These are phyloP conservation scores for Hypoxylon sp. DNA, from an alignment of 2,329 filamentous ascomycete genomes.

Conservation along the genomic window DNA sequence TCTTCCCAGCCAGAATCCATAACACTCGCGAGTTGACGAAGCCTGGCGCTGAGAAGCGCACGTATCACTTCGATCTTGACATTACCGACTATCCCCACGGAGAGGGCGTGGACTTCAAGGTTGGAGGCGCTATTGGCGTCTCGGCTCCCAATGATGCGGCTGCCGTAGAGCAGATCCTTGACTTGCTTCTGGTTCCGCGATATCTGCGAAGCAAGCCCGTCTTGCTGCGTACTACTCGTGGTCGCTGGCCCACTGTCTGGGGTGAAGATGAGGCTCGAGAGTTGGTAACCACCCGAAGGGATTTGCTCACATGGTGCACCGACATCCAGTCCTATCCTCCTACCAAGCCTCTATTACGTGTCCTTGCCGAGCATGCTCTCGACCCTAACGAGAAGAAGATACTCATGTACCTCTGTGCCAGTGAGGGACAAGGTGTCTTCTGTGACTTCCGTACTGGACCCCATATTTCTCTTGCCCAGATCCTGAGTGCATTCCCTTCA, in stretches of 20 bases:
- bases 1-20: conserved; percentile 90
- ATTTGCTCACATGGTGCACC: conserved; percentile 95
- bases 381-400: conserved; percentile 90
- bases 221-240: conserved; percentile 81
- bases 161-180: conserved; percentile 86
- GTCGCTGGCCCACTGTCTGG: conserved; percentile 98
- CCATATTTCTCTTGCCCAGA: conserved; percentile 86
- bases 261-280: conserved; percentile 88
- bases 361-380: conserved; percentile 87
- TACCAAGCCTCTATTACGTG: conserved; percentile 86
- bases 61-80: conserved; percentile 97
- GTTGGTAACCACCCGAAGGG: conserved; percentile 89
- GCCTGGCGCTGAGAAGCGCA: conserved; percentile 92
- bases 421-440: conserved; percentile 91
- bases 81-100: conserved; percentile 94
- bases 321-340: conserved; percentile 95
- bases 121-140: conserved; percentile 94
- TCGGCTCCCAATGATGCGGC: conserved; percentile 86
- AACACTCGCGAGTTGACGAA: conserved; percentile 89
- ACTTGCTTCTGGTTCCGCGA: conserved; percentile 84
- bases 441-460: conserved; percentile 94
- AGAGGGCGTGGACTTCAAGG: conserved; percentile 90
- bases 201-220: conserved; percentile 88
- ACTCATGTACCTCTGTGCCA: conserved; percentile 86
- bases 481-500: conserved; percentile 93